Conservation (phyloP, 2,329 filamentous ascomycete genomes). For the Fusarium oxysporum region DNA sequence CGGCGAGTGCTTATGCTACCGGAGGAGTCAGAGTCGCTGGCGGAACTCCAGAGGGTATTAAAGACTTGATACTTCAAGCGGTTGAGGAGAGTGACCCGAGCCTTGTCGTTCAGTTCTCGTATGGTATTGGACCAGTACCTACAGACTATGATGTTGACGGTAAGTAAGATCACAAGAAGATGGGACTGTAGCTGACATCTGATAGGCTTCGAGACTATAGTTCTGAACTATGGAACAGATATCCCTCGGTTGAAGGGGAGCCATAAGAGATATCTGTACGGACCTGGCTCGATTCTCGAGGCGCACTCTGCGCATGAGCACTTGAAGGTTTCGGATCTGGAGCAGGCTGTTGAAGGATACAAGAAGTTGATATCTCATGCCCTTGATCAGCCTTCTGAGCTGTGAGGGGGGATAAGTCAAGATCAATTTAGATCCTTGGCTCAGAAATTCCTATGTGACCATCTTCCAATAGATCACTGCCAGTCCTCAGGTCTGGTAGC, state of each 20-base stretch:
- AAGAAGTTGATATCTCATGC: background rate
- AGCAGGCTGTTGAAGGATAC: background rate
- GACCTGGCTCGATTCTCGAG: slow-evolving; percentile 3
- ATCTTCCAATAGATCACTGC: no score
- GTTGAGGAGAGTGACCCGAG: background rate
- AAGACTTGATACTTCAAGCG: background rate
- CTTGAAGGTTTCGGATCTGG: slow-evolving; percentile 1
- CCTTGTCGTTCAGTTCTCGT: background rate
- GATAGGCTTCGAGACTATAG: slow-evolving; percentile 1
- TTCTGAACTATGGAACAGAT: slow-evolving; percentile 6
- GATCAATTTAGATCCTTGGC: no score
- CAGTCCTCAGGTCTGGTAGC: background rate
- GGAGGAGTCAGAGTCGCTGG: background rate
- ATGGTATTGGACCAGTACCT: background rate
- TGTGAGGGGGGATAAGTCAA: background rate
- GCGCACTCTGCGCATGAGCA: slow-evolving; percentile 20
- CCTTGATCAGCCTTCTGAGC: background rate
- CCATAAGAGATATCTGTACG: slow-evolving; percentile 10
- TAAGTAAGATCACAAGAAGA: rapidly evolving
- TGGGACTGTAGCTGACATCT: rapidly evolving
- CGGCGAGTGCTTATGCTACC: background rate
- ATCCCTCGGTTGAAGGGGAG: background rate
- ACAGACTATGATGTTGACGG: slow-evolving; percentile 5
- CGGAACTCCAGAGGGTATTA: background rate
- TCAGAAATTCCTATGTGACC: no score